These are phyloP conservation scores for Anisodus acutangulus DNA, from an alignment of 257 asterid genomes.

Conservation along the genomic window DNA sequence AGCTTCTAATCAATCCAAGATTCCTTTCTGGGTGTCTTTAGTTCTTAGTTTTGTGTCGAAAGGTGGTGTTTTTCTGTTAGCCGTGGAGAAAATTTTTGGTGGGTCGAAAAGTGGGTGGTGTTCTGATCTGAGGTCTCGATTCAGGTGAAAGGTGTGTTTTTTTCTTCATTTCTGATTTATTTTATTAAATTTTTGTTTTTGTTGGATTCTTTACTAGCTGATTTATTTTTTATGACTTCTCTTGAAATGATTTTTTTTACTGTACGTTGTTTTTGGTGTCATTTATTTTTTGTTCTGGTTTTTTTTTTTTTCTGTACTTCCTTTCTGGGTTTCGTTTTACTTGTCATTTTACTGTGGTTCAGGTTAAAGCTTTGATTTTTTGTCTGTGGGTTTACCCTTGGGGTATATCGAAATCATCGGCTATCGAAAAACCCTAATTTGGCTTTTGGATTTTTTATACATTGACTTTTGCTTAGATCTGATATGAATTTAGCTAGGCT, in stretches of 20 bases:
- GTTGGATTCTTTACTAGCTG: background rate
- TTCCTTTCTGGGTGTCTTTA: background rate
- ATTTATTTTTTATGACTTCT: too few relatives aligned
- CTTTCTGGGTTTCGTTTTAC: background rate
- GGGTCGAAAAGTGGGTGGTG: background rate
- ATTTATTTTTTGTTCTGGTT: background rate
- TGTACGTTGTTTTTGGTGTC: background rate
- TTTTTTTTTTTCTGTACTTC: background rate
- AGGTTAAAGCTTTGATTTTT: background rate
- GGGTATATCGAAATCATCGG: background rate
- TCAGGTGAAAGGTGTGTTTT: background rate
- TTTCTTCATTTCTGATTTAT: background rate
- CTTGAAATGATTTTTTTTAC: background rate
- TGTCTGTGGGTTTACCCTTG: background rate
- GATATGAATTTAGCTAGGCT: slow-evolving; percentile 21
- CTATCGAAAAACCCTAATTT: slow-evolving; percentile 54
- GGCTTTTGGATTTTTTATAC: slow-evolving; percentile 25
- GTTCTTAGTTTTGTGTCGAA: background rate
- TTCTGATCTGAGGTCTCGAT: slow-evolving; percentile 8
- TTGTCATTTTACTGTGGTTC: background rate
- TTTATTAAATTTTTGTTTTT: too few relatives aligned
- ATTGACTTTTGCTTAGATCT: slow-evolving; percentile 2
- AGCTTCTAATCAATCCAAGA: background rate
- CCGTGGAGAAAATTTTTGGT: background rate
- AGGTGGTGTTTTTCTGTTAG: background rate